Percentiles rank a stretch among this genome's conserved stretches.
These are phyloP conservation scores for Trichosanthes cucumerina DNA, from an alignment of 306 rosid species.

Conservation along the genomic window DNA sequence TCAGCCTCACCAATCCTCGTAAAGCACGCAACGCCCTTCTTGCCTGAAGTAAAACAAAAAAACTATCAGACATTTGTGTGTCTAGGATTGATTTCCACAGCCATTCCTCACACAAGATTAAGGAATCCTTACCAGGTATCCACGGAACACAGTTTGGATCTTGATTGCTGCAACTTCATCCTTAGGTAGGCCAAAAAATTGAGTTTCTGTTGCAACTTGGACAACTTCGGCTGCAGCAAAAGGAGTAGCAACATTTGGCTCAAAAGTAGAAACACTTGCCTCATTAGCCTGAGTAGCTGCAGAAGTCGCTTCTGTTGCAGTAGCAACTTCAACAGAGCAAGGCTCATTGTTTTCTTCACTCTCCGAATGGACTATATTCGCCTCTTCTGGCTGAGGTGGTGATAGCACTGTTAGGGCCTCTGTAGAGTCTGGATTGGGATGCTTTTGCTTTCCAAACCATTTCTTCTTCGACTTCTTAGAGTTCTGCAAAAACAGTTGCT, in stretches of 20 bases:
- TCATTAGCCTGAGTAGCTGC: conserved; percentile 15
- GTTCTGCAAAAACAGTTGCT: conserved; percentile 26
- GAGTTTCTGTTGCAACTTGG: conserved; percentile 23
- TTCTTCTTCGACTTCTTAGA: conserved; percentile 75
- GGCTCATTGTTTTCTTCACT: conserved; percentile 33
- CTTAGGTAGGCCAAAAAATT: conserved; percentile 45
- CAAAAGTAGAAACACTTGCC: conserved; percentile 8
- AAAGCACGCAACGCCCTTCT: conserved; percentile 85
- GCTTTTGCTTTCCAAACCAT: conserved; percentile 91
- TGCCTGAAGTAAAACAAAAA: conserved; percentile 34
- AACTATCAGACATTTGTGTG: not conserved
- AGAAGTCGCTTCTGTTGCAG: conserved; percentile 1
- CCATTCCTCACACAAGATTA: not conserved
- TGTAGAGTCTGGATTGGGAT: conserved; percentile 30
- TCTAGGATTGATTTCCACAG: not conserved
- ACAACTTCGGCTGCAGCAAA: conserved; percentile 1
- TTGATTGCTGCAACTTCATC: conserved; percentile 77
- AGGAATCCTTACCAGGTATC: conserved; percentile 57
- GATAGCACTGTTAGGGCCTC: conserved; percentile 32
- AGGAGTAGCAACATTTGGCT: not conserved
- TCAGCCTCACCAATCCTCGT: conserved; percentile 89
- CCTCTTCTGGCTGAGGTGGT: conserved; percentile 44
- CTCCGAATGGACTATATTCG: conserved; percentile 32
- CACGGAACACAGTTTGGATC: conserved; percentile 93
- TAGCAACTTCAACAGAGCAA: conserved; percentile 32